Base-by-base conservation (phyloP, 139 green algal genomes). In the Chlorella sp. region DNA sequence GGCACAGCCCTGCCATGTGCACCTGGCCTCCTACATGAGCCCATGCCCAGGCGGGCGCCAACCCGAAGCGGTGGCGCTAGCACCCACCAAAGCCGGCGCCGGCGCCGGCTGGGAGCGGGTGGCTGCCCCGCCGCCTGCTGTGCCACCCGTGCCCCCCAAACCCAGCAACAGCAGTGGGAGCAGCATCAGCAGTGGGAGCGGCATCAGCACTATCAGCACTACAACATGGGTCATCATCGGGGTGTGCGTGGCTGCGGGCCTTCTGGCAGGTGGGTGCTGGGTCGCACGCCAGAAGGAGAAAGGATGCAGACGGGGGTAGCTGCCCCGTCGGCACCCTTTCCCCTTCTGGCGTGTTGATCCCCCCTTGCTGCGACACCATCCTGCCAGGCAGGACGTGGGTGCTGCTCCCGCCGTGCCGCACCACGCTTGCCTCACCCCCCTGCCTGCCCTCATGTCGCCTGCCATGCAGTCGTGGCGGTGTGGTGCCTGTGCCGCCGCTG, bases 401-500 rank as follows among this genome's bases (percentile, higher is more conserved):
- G n/a, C n/a, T 32, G n/a, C 14, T 2, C 1, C n/a, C 26, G 15
- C 73, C 28, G 15, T 40, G 32, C 28, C n/a, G n/a, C 11, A 3
- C 30, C 69, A 34, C 14, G 28, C 16, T 37, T 77, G 69, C 21
- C 28, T 19, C 32, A 36, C 30, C 69, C 69, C 30, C 14, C 28
- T 28, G 32, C 15, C 34, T 48, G n/a, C 34, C 75, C 26, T 15
- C 24, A 34, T 82, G 3, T 16, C 36, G 12, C 39, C 7, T 61
- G 77, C 36, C 3, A 0, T 68, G 11, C 32, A 86, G 81, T 21
- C 5, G 32, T 86, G n/a, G 26, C 21, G 0, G 42, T 73, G 15
- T 86, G 81, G 81, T 83, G 77, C 39, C 81, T 86, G 81, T 53
- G 60, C n/a, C 30, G 60, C 26, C 81, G 81, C n/a, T 69, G 81